A percentile compares a stretch with the other conserved stretches of the same genome.
Evolutionary conservation across 306 rosid genomes (phyloP).

Genomic region (Senna tora): DNA sequence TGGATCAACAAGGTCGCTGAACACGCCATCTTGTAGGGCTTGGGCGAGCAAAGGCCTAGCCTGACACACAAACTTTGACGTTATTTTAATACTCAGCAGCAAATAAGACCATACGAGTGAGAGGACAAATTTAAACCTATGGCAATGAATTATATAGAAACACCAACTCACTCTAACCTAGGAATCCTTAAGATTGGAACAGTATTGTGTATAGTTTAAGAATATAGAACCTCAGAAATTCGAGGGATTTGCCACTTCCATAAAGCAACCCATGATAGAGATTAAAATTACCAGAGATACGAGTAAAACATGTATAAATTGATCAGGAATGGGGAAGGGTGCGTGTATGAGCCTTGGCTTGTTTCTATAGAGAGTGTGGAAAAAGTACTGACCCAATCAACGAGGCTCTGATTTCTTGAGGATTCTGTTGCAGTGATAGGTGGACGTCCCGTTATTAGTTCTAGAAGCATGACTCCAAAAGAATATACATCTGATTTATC

Average conservation of each 20-base stretch:
- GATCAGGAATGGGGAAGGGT: background rate
- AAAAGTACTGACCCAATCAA: constrained; percentile 63
- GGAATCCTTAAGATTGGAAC: background rate
- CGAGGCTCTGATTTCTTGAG: constrained; percentile 52
- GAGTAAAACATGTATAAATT: background rate
- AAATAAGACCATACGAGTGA: constrained; percentile 6
- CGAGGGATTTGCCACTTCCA: background rate
- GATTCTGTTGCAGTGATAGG: constrained; percentile 47
- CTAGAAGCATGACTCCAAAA: constrained; percentile 63
- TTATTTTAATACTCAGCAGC: constrained; percentile 12
- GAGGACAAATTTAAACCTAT: background rate
- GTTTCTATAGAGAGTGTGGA: background rate
- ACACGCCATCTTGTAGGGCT: constrained; percentile 51
- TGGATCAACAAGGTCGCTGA: constrained; percentile 49
- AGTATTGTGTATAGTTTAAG: background rate
- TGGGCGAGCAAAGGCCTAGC: constrained; percentile 67
- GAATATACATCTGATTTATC: constrained; percentile 69
- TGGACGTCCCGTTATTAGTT: constrained; percentile 59
- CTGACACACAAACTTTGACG: constrained; percentile 34
- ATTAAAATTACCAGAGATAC: background rate
- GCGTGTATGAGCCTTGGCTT: no score
- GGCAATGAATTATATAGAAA: background rate
- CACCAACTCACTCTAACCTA: background rate
- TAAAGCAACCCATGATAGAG: background rate
- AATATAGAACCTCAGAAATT: background rate